Conservation (phyloP, 371 early-diverging fungal species). For the Lichtheimia ramosa region DNA sequence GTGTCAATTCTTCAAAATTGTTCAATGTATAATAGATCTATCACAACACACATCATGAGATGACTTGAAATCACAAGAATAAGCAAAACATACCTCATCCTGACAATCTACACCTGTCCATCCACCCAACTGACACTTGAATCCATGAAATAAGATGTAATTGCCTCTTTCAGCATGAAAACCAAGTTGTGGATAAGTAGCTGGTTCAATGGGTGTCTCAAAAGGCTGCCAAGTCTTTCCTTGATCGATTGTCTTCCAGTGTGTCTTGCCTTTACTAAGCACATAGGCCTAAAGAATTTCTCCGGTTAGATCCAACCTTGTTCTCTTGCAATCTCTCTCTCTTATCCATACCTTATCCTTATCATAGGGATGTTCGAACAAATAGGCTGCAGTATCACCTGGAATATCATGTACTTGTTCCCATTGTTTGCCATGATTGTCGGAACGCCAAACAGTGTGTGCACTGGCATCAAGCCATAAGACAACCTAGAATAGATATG, state of each 20-base stretch:
- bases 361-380: conserved; percentile 64
- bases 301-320: no score
- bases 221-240: conserved; percentile 70
- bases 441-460: conserved; percentile 60
- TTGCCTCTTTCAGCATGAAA: conserved; percentile 69
- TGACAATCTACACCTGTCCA: conserved; percentile 48
- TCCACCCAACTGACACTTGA: conserved; percentile 47
- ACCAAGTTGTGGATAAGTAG: conserved; percentile 38
- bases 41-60: no score
- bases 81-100: conserved; percentile 43
- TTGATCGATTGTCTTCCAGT: conserved; percentile 67
- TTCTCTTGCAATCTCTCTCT: not conserved
- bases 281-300: conserved; percentile 55
- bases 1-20: conserved; percentile 55
- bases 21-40: conserved; percentile 71
- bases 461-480: conserved; percentile 56
- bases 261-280: conserved; percentile 52
- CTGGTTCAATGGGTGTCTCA: conserved; percentile 49
- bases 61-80: not conserved
- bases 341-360: conserved; percentile 43
- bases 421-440: conserved; percentile 73
- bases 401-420: conserved; percentile 39
- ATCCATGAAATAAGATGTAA: conserved; percentile 60
- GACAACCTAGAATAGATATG: conserved; percentile 38
- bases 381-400: conserved; percentile 27